phyloP scores from a whole-genome alignment of 1,284 basidiomycete species.

The Irpex lacteus region DNA sequence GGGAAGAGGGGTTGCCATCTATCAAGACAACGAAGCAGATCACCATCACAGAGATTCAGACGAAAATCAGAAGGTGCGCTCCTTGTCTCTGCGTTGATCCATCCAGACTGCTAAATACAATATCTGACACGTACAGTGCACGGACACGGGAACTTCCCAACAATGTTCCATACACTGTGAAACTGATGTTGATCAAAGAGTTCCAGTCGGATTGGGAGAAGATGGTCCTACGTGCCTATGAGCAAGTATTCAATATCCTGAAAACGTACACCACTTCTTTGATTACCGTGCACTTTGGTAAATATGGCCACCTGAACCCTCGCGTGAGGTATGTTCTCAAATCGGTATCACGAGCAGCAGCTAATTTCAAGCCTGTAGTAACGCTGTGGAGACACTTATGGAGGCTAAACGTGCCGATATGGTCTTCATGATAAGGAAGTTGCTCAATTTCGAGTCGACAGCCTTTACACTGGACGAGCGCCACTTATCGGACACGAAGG shows the following conservation, averaged over 20 bases:
- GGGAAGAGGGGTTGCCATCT: neutral
- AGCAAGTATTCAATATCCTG: constrained; percentile 28
- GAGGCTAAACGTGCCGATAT: constrained; percentile 4
- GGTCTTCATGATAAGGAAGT: constrained; percentile 4
- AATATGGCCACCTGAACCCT: constrained; percentile 10
- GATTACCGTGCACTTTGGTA: constrained; percentile 4
- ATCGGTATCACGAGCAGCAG: no score
- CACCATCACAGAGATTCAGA: constrained; percentile 14
- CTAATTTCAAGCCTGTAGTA: no score
- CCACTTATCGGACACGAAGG: constrained; percentile 14
- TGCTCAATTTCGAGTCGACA: constrained; percentile 16
- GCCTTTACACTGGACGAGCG: constrained; percentile 19
- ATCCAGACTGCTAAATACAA: no score
- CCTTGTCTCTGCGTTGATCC: no score
- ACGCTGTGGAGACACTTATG: constrained; percentile 10
- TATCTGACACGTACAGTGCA: no score
- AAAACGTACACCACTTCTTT: constrained; percentile 19
- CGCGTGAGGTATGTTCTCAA: constrained; percentile 11
- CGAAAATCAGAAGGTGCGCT: constrained; percentile 22
- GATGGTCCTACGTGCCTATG: constrained; percentile 37
- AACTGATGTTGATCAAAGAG: constrained; percentile 36
- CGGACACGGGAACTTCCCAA: constrained; percentile 52
- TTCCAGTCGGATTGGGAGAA: constrained; percentile 38
- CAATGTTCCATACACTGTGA: constrained; percentile 48
- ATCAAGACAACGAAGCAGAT: neutral